Evolutionary conservation across 2,329 filamentous ascomycete genomes (phyloP).

Genomic region (Chaetomiaceae sp.): DNA sequence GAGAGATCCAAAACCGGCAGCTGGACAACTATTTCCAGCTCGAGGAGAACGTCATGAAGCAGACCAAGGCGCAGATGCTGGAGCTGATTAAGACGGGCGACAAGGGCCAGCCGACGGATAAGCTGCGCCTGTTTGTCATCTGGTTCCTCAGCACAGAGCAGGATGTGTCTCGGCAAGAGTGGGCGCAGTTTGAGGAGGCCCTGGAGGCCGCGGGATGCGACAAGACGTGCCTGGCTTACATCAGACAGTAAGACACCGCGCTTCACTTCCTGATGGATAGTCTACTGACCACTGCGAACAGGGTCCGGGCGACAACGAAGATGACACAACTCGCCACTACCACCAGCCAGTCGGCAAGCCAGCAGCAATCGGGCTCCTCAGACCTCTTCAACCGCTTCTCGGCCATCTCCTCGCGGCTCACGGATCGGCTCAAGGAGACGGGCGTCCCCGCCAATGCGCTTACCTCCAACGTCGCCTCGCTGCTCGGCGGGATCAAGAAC

Average conservation of each 20-base stretch:
- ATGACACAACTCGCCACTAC: slow-evolving; percentile 97
- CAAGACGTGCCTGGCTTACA: slow-evolving; percentile 73
- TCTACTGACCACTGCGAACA: slow-evolving; percentile 11
- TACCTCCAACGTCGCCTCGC: slow-evolving; percentile 80
- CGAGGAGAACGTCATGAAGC: slow-evolving; percentile 88
- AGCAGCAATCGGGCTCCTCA: slow-evolving; percentile 55
- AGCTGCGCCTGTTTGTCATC: slow-evolving; percentile 90
- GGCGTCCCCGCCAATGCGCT: slow-evolving; percentile 65
- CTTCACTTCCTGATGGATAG: background rate
- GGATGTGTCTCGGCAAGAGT: slow-evolving; percentile 75
- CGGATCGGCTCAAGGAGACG: slow-evolving; percentile 89
- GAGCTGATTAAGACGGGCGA: slow-evolving; percentile 76
- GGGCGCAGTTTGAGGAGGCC: slow-evolving; percentile 81
- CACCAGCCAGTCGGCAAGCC: slow-evolving; percentile 66
- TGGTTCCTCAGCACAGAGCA: slow-evolving; percentile 95
- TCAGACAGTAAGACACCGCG: slow-evolving; percentile 64
- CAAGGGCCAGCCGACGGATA: slow-evolving; percentile 84
- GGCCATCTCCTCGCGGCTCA: slow-evolving; percentile 84
- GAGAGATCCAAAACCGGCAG: slow-evolving; percentile 88
- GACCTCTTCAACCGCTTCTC: slow-evolving; percentile 93
- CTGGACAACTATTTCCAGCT: slow-evolving; percentile 94
- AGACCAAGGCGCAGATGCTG: slow-evolving; percentile 82
- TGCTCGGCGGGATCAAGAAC: slow-evolving; percentile 96
- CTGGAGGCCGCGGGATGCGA: slow-evolving; percentile 72
- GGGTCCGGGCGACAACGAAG: slow-evolving; percentile 87